phyloP scores from a whole-genome alignment of 306 rosid genomes.

The Malus asiatica region DNA sequence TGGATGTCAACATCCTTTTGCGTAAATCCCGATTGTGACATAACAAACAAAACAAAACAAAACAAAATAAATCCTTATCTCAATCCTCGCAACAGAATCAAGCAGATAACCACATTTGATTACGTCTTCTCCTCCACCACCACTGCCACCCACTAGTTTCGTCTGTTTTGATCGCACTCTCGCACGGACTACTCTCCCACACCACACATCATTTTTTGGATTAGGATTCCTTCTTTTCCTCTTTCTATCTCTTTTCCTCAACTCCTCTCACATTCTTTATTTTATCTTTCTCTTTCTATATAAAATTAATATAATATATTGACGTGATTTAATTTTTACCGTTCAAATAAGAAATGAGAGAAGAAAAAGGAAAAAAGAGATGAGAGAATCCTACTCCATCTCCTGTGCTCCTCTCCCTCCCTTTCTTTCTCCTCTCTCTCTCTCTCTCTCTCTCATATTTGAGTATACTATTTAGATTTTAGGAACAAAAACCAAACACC shows the following conservation, averaged over 20 bases:
- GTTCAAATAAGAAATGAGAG: accelerated
- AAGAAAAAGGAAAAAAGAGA: accelerated
- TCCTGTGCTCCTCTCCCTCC: too few relatives aligned
- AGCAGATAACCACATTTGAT: neutral
- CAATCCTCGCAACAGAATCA: neutral
- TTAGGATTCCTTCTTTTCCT: too few relatives aligned
- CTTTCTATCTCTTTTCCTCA: accelerated
- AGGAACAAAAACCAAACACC: neutral
- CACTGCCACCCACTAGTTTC: too few relatives aligned
- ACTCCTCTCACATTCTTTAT: too few relatives aligned
- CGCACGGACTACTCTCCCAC: neutral
- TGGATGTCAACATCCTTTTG: too few relatives aligned
- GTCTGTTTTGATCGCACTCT: neutral
- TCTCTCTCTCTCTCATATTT: neutral
- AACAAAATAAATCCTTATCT: neutral
- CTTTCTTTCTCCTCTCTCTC: neutral
- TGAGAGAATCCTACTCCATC: too few relatives aligned
- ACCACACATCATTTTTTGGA: too few relatives aligned
- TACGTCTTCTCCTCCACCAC: neutral
- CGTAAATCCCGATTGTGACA: too few relatives aligned
- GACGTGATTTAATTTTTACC: accelerated
- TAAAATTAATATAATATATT: too few relatives aligned
- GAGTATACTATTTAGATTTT: too few relatives aligned
- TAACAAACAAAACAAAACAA: neutral
- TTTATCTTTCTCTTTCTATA: too few relatives aligned